Conservation (phyloP, 306 rosid genomes). For the Malus fusca region DNA sequence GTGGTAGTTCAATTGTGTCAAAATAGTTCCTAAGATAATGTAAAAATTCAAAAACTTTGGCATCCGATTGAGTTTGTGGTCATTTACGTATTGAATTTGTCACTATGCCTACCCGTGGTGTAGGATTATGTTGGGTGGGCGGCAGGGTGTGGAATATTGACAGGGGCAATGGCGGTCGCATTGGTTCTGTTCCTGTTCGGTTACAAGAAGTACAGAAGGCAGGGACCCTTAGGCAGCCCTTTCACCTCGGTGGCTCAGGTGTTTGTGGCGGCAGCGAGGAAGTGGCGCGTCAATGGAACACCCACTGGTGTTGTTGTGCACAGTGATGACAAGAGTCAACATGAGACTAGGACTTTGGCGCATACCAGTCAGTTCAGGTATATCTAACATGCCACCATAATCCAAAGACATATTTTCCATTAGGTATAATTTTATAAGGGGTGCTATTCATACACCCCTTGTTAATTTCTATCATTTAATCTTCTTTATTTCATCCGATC, state of each 20-base stretch:
- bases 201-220: slow-evolving; percentile 38
- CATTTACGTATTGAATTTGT: too few relatives aligned
- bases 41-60: background rate
- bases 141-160: slow-evolving; percentile 44
- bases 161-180: slow-evolving; percentile 49
- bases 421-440: background rate
- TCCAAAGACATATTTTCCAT: background rate
- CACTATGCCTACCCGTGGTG: background rate
- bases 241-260: slow-evolving; percentile 55
- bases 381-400: background rate
- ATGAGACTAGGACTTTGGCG: background rate
- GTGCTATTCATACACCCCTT: too few relatives aligned
- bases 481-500: too few relatives aligned
- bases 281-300: background rate
- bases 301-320: background rate
- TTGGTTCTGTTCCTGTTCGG: slow-evolving; percentile 43
- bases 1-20: background rate
- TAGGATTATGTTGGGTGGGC: slow-evolving; percentile 72
- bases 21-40: background rate
- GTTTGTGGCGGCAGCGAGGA: slow-evolving; percentile 32
- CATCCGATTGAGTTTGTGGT: background rate
- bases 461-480: too few relatives aligned
- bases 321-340: background rate
- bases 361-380: slow-evolving; percentile 44
- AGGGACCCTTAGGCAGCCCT: slow-evolving; percentile 55